Base-by-base conservation (phyloP, 1,284 basidiomycete species). In the Fomitopsis pinicola region DNA sequence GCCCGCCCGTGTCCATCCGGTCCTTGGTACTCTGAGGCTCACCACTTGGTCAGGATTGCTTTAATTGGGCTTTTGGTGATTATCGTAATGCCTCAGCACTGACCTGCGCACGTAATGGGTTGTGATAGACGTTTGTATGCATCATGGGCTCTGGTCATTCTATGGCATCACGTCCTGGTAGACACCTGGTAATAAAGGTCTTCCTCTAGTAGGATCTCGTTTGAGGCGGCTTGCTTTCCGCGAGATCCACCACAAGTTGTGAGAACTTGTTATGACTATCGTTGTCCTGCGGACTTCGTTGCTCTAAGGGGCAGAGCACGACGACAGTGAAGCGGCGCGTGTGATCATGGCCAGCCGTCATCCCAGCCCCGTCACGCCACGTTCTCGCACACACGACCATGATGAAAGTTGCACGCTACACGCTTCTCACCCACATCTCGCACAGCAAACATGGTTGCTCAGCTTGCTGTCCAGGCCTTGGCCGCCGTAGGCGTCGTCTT, bases 41-140 rank as follows among this genome's bases (percentile, higher is more conserved):
- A 40, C 30, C 50, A n/a, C 42, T 40, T 50, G 9, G 30, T 15
- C 40, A 78, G 76, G 78, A 80, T 59, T 80, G 78, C 59, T 78
- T 71, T 61, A 70, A 73, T 42, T 80, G 78, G 78, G 76, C 77
- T 45, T 80, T 75, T 64, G 78, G 76, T 8, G 68, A 78, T 50
- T 79, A 64, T 54, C 64, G 65, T 0, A 67, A 69, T 30, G 42
- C 19, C 9, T 59, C 48, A 4, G 28, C 44, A n/a, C 22, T 19
- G n/a, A 53, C 58, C 9, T 66, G 61, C 45, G 58, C 35, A 38
- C 12, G 5, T 40, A 26, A 38, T 7, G 35, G 36, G n/a, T n/a
- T 54, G 36, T 54, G n/a, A 54, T 19, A 19, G 5, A 38, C 38
- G 5, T 22, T 7, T 50, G 17, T 53, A 36, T n/a, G 50, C 14